Percentiles rank a stretch among this genome's conserved stretches.
Conservation (phyloP, 345 rosid genomes). For the Geranium rotundifolium region DNA sequence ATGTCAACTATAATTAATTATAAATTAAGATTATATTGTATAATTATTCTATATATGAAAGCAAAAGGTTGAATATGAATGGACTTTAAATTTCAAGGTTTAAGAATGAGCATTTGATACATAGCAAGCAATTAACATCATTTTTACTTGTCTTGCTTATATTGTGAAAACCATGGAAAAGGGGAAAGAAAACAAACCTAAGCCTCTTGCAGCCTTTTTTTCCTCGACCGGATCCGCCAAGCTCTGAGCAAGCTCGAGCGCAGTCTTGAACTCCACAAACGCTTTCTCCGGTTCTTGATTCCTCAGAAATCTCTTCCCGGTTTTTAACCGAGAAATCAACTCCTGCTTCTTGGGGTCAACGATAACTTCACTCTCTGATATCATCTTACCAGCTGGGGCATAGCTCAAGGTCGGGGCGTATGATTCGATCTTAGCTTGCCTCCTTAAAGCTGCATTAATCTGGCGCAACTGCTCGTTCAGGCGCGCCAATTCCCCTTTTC, state of each 20-base stretch:
- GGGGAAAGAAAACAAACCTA: conserved; percentile 33
- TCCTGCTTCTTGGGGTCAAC: conserved; percentile 76
- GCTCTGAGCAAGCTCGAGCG: conserved; percentile 63
- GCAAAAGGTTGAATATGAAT: too few relatives aligned
- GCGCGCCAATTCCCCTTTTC: conserved; percentile 53
- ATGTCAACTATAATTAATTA: too few relatives aligned
- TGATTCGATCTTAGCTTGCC: conserved; percentile 90
- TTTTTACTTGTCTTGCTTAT: neutral
- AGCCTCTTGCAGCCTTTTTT: conserved; percentile 87
- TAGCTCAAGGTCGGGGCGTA: conserved; percentile 88
- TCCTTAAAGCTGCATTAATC: conserved; percentile 82
- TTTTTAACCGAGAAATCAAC: conserved; percentile 52
- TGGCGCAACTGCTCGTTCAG: conserved; percentile 83
- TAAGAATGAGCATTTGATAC: too few relatives aligned
- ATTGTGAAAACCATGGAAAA: too few relatives aligned
- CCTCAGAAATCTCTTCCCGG: conserved; percentile 79
- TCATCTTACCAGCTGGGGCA: conserved; percentile 64
- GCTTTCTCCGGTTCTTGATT: conserved; percentile 78
- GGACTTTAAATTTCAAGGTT: too few relatives aligned
- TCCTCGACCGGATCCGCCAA: conserved; percentile 66
- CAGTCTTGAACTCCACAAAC: conserved; percentile 54
- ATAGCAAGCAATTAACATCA: too few relatives aligned
- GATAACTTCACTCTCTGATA: conserved; percentile 55
- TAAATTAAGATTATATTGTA: too few relatives aligned
- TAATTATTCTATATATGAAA: too few relatives aligned